Base-by-base conservation (phyloP, 2,329 filamentous ascomycete genomes). In the Raffaelea albimanens region DNA sequence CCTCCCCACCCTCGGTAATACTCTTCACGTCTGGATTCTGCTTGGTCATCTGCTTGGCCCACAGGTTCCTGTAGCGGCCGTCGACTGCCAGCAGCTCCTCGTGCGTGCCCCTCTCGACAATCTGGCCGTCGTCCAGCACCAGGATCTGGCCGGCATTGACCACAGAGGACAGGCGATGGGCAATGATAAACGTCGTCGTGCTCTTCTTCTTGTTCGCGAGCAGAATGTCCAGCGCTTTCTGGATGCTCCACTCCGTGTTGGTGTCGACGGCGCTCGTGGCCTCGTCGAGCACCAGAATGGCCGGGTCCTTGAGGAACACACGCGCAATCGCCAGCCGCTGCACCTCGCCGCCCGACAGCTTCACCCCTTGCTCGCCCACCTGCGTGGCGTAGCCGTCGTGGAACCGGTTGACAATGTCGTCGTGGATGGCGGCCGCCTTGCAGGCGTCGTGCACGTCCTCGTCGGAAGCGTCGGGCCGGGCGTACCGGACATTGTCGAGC, bases 281-380 rank as follows among this genome's bases (percentile, higher is more conserved):
- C 36, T 61, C 59, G 49, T 61, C 59, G 1, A 61, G 55, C 9
- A 61, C 58, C 20, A 61, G 44, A 19, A 61, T 58, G 16, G 58
- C 55, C 3, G 59, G 59, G 14, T 55, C 47, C 48, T 58, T 58
- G 39, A 61, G 55, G 25, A 61, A 61, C 36, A 55, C 57, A 25
- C 59, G 50, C 1, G 59, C 59, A 34, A 61, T 85, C 2, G 85
- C 84, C 21, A 94, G 74, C 5, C 88, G 78, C 61, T 94, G 87
- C n/a, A 86, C 78, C 61, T 95, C 87, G 1, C 88, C 88, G 2
- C 60, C 61, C 11, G 83, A 88, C 1, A 94, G 68, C 57, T 87
- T 87, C 39, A 85, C 83, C 1, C 87, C 87, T 2, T 87, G 87
- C n/a, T 93, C 86, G 1, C 87, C 87, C 2, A 93, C 86, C 4